Base-by-base conservation (phyloP, 306 rosid species). In the Prunus kanzakura region DNA sequence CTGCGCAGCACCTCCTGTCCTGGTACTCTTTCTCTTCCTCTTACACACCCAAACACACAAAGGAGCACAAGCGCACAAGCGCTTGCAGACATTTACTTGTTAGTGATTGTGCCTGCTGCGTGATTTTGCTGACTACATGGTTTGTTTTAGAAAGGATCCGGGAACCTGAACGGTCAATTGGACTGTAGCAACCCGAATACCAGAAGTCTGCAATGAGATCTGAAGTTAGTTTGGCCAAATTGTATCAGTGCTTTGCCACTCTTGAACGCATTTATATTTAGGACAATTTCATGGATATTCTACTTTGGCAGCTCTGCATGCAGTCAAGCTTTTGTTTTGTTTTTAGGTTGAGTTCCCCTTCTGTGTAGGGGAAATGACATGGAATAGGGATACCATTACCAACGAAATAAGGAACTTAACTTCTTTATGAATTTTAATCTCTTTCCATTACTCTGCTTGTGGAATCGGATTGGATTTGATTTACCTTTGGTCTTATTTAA, bases 1-100 rank as follows among this genome's bases (percentile, higher is more conserved):
- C 30, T 71, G 87, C 82, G 81, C 83, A 68, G 88, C 89, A 45
- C 88, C 92, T 62, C 89, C 84, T 82, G 86, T 87, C 82, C 86
- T 91, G 92, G 92, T 89, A 85, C 32, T 69, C 82, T 49, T 69
- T 67, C 51, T 22, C 41, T 63, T 4, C 20, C 22, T 60, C n/a
- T 54, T 9, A 9, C 14, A 69, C 27, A 3, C 16, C 11, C 29
- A 30, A 27, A 45, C 63, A 22, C 63, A 4, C 62, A 57, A 6
- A 11, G 7, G 7, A 29, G 32, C 32, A 29, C 58, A 52, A 2
- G 16, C 14, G 18, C 30, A n/a, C 63, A 57, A 27, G 20, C 30
- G 0, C 11, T 9, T 57, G 22, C 22, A 4, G 9, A 30, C 20
- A 9, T 2, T 29, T 18, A 54, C 7, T 19, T 18, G n/a, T 30